Evolutionary conservation across 805 yeast species (phyloP).

Genomic region (Metschnikowia noctiluminum): DNA sequence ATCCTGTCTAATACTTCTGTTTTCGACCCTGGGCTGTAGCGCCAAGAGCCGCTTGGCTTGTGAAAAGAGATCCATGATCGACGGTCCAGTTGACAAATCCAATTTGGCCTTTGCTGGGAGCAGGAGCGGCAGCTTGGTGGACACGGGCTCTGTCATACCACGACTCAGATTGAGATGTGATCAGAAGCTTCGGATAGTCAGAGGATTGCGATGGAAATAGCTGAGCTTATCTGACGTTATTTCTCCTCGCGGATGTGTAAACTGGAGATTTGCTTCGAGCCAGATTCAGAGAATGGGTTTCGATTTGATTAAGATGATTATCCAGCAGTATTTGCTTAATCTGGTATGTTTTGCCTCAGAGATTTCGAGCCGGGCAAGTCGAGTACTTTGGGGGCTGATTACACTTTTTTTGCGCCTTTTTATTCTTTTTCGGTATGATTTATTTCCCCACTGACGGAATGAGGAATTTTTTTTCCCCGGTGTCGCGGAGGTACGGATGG

Average conservation of each 20-base stretch:
- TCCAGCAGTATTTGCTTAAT: neutral
- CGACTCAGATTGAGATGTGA: neutral
- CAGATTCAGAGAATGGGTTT: neutral
- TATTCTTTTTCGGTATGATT: neutral
- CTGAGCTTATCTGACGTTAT: no score
- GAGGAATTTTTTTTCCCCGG: neutral
- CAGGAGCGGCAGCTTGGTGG: neutral
- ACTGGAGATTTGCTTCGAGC: neutral
- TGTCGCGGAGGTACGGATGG: conserved; percentile 1
- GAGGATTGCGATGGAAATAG: no score
- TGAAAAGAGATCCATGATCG: conserved; percentile 39
- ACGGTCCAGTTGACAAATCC: conserved; percentile 25
- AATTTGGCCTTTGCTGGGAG: conserved; percentile 5
- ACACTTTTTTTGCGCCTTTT: neutral
- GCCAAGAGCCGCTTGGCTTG: conserved; percentile 40
- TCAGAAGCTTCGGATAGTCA: no score
- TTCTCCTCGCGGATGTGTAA: no score
- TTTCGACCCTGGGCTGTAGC: conserved; percentile 38
- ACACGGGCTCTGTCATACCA: neutral
- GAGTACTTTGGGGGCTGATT: neutral
- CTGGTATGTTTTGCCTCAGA: no score
- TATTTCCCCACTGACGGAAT: neutral
- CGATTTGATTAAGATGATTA: no score
- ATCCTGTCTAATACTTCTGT: conserved; percentile 37
- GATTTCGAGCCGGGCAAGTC: neutral